Percentiles rank a stretch among this genome's conserved stretches.
Evolutionary conservation across 192 early-diverging fungal genomes (phyloP).

Genomic region (Irineochytrium annulatum): DNA sequence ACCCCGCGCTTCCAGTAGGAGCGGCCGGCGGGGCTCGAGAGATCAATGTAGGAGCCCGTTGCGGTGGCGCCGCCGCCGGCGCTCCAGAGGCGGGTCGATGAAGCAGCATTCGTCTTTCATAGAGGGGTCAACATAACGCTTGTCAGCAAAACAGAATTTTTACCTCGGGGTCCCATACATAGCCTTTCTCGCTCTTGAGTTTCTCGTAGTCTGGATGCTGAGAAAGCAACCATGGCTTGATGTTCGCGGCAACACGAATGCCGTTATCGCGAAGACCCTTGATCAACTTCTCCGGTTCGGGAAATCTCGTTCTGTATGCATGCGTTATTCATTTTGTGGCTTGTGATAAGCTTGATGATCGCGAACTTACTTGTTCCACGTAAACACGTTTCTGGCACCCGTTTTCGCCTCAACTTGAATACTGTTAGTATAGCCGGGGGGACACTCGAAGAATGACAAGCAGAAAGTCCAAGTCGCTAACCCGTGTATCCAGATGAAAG

Average conservation of each 20-base stretch:
- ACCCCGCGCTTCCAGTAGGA: conserved; percentile 52
- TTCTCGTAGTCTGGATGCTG: conserved; percentile 48
- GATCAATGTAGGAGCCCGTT: conserved; percentile 53
- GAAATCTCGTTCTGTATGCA: conserved; percentile 40
- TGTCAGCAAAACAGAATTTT: neutral
- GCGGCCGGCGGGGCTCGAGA: conserved; percentile 42
- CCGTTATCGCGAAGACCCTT: conserved; percentile 31
- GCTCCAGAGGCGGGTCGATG: conserved; percentile 46
- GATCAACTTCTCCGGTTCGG: conserved; percentile 44
- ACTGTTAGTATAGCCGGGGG: neutral
- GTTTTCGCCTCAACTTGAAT: conserved; percentile 28
- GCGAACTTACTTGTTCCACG: conserved; percentile 48
- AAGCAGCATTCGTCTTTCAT: conserved; percentile 11
- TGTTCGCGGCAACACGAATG: conserved; percentile 53
- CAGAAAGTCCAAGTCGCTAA: conserved; percentile 10
- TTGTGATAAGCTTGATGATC: neutral
- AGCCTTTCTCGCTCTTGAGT: conserved; percentile 31
- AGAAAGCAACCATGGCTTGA: conserved; percentile 58
- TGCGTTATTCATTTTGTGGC: no score
- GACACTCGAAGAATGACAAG: neutral
- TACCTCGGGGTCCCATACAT: conserved; percentile 39
- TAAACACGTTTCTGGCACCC: conserved; percentile 56
- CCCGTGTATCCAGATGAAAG: conserved; percentile 58
- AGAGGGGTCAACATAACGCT: neutral
- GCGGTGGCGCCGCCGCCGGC: conserved; percentile 42